Evolutionary conservation across 305 asterid genomes (phyloP).

Genomic region (Fraxinus floribunda): DNA sequence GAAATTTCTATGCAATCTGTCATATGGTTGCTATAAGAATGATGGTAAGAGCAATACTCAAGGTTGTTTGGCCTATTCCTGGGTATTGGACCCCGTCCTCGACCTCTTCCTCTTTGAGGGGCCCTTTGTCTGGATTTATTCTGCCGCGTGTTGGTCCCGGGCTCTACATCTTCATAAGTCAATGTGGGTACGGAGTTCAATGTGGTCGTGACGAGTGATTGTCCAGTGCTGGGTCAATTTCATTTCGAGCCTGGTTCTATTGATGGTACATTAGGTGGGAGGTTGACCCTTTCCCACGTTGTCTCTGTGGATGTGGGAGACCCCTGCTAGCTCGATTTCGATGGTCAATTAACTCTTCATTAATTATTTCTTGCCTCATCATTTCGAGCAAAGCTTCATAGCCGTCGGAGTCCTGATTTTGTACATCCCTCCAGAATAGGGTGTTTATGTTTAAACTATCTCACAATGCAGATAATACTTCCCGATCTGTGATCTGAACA

Average conservation of each 20-base stretch:
- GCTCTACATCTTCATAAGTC: neutral
- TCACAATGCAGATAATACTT: neutral
- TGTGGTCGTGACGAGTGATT: neutral
- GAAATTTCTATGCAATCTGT: neutral
- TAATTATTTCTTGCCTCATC: neutral
- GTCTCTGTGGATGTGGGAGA: neutral
- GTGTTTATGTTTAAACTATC: neutral
- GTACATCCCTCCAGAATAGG: neutral
- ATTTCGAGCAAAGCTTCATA: neutral
- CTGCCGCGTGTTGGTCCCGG: neutral
- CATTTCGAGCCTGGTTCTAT: neutral
- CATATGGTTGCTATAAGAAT: neutral
- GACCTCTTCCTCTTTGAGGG: neutral
- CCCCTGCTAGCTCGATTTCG: neutral
- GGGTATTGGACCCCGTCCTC: neutral
- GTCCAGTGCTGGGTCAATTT: too few species aligned
- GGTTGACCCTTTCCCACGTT: neutral
- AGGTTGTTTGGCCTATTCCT: neutral
- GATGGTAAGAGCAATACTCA: neutral
- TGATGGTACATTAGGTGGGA: neutral
- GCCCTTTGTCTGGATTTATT: neutral
- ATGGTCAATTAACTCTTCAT: neutral
- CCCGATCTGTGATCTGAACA: neutral
- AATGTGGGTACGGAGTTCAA: neutral
- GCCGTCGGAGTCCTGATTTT: neutral